Conservation (phyloP, 75 land plant genomes). For the Chamaecyparis obtusa region DNA sequence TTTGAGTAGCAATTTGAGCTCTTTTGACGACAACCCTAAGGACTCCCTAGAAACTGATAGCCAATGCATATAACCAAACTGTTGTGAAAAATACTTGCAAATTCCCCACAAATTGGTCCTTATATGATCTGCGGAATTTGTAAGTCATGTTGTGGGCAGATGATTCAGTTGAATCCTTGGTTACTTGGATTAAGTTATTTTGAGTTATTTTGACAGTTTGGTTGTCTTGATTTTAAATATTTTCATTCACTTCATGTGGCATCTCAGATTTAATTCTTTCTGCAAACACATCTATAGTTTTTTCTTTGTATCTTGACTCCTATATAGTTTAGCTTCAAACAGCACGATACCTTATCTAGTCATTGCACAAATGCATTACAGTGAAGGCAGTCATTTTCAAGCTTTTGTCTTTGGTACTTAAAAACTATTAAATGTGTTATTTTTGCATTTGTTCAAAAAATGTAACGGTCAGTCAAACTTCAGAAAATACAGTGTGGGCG, state of each 20-base stretch:
- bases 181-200: background rate
- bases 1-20: background rate
- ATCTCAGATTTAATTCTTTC: background rate
- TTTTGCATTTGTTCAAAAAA: background rate
- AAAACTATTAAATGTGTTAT: background rate
- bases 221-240: background rate
- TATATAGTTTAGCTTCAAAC: too few species aligned
- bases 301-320: too few species aligned
- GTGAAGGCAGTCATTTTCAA: background rate
- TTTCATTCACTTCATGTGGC: background rate
- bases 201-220: background rate
- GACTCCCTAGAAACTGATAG: background rate
- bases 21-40: background rate
- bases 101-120: background rate
- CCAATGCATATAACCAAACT: background rate
- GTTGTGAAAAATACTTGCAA: background rate
- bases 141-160: background rate
- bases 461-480: background rate
- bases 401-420: background rate
- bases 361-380: background rate
- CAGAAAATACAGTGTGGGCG: background rate
- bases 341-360: too few species aligned
- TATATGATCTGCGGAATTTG: background rate
- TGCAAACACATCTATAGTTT: too few species aligned
- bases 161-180: background rate